Base-by-base conservation (phyloP, 177 flowering plant genomes). In the Tripterygium wilfordii region DNA sequence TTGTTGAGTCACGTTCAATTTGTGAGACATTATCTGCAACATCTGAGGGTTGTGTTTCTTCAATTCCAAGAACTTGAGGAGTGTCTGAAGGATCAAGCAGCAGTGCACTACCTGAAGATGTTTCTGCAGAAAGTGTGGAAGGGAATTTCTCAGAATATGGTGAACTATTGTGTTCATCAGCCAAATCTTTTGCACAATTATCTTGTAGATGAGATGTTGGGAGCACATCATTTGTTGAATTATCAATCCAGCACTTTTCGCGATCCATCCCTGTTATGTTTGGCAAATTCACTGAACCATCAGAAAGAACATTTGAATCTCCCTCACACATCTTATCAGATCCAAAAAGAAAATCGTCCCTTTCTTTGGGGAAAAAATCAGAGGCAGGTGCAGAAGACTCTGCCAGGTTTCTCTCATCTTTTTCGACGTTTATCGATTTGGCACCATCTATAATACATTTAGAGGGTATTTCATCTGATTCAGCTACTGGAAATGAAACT, bases 401-500 rank as follows among this genome's bases (percentile, higher is more conserved):
- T 52, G 17, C 53, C 8, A 32, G 27, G 32, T 23, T 44, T 29
- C 35, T 15, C 16, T 25, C 44, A 33, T 23, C 56, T 54, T 47
- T 67, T 36, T 54, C 62, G 10, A 35, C 24, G 29, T 48, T 28
- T 24, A 49, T 31, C 13, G 30, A 48, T 29, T 44, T 54, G 13
- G 20, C 49, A 56, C 28, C 56, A 57, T 9, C 42, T 36, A 55
- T 41, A 31, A 15, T 10, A 55, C 2, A 2, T 7, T 26, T 50
- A 18, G 64, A 63, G 10, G 50, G 31, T 23, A 27, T 53, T 40
- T 65, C 66, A 60, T 52, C 49, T 7, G 38, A 15, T 17, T 64
- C 53, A 28, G 61, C 32, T 43, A 26, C 60, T 42, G 16, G 42
- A 9, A 42, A 44, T 23, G 39, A 50, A 62, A 19, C 42, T 38